Percentiles rank a stretch among this genome's conserved stretches.
These are phyloP conservation scores for Lathyrus tuberosus DNA, from an alignment of 306 rosid genomes.

Conservation along the genomic window DNA sequence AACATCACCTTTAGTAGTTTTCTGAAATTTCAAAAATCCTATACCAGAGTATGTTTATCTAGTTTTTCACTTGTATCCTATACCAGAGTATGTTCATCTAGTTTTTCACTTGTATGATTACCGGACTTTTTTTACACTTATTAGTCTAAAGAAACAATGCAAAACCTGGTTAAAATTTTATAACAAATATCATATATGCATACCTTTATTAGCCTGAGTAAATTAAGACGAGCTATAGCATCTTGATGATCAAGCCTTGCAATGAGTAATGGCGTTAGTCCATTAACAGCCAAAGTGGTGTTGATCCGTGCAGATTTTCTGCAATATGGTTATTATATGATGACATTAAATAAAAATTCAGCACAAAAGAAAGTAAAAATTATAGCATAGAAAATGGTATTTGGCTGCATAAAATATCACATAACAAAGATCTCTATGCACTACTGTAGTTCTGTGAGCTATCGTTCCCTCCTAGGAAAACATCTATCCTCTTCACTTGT, in stretches of 20 bases:
- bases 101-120: background rate
- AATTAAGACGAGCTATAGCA: slow-evolving; percentile 98
- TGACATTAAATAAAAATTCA: slow-evolving; percentile 12
- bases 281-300: slow-evolving; percentile 94
- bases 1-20: background rate
- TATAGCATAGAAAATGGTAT: slow-evolving; percentile 1
- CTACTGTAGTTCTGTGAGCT: slow-evolving; percentile 5
- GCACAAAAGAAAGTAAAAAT: slow-evolving; percentile 15
- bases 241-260: slow-evolving; percentile 96
- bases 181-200: slow-evolving; percentile 29
- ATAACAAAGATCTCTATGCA: background rate
- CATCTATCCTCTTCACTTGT: slow-evolving; percentile 7
- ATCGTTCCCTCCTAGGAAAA: background rate
- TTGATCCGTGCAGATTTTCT: slow-evolving; percentile 96
- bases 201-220: slow-evolving; percentile 96
- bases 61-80: background rate
- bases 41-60: background rate
- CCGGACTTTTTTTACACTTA: background rate
- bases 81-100: background rate
- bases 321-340: slow-evolving; percentile 44
- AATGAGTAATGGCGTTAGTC: slow-evolving; percentile 92
- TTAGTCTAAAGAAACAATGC: background rate
- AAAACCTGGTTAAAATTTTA: slow-evolving; percentile 17
- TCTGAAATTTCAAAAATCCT: no score
- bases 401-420: slow-evolving; percentile 2